Evolutionary conservation across 345 rosid genomes (phyloP).

Genomic region (Combretum micranthum): DNA sequence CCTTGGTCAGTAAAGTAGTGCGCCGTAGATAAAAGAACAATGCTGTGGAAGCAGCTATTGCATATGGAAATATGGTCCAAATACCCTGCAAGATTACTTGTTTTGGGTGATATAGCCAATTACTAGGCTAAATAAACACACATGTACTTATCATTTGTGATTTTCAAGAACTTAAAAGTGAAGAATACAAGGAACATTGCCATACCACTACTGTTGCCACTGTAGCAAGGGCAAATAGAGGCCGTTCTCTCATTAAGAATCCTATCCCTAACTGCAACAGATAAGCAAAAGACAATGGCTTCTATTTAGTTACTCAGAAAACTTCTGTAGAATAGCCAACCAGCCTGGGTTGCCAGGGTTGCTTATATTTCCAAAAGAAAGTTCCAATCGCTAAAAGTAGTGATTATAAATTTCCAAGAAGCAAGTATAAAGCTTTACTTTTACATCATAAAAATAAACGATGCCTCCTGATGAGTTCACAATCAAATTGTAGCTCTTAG

Average conservation of each 20-base stretch:
- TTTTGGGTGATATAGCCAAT: not conserved
- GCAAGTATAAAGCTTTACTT: too few species aligned
- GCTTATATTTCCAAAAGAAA: not conserved
- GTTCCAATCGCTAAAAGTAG: too few species aligned
- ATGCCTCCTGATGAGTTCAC: too few species aligned
- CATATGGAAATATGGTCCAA: slow-evolving; percentile 77
- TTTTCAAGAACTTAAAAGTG: not conserved
- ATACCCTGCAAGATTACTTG: slow-evolving; percentile 41
- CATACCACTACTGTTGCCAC: slow-evolving; percentile 79
- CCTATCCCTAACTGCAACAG: slow-evolving; percentile 58
- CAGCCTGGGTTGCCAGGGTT: too few species aligned
- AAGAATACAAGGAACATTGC: not conserved
- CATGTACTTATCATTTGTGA: too few species aligned
- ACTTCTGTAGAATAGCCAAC: too few species aligned
- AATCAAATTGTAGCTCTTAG: too few species aligned
- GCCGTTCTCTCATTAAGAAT: slow-evolving; percentile 63
- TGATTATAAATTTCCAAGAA: too few species aligned
- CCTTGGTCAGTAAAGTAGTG: slow-evolving; percentile 18
- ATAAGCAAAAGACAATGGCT: slow-evolving; percentile 11
- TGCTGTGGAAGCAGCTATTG: slow-evolving; percentile 66
- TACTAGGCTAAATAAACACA: not conserved
- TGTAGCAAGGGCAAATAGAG: slow-evolving; percentile 65
- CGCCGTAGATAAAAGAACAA: slow-evolving; percentile 38
- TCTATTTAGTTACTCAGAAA: slow-evolving; percentile 3
- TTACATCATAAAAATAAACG: too few species aligned